Conservation (phyloP, 257 asterid genomes). For the Solanum chmielewskii region DNA sequence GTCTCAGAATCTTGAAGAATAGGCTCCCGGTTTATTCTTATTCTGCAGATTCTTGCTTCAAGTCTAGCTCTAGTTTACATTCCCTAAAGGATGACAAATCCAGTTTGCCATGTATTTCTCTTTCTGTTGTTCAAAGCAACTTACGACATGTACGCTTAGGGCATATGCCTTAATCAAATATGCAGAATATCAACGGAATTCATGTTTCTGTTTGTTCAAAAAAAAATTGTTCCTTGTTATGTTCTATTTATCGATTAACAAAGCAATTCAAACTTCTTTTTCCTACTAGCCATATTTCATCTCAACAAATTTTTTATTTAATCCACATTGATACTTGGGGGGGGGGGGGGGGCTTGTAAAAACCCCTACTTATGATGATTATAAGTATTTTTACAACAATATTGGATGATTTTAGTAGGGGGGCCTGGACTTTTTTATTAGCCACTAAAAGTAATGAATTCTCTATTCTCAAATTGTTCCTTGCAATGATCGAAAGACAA, state of each 20-base stretch:
- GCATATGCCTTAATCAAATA: not conserved
- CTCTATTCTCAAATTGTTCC: not conserved
- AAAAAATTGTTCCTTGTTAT: not conserved
- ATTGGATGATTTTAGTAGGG: not conserved
- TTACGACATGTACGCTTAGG: not conserved
- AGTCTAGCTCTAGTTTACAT: not conserved
- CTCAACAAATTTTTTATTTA: not conserved
- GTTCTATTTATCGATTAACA: not conserved
- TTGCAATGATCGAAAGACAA: not conserved
- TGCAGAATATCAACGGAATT: not conserved
- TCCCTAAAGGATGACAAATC: not conserved
- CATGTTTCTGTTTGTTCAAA: not conserved
- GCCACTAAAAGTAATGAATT: not conserved
- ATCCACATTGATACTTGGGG: not conserved
- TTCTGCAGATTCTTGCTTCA: not conserved
- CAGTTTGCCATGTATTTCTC: not conserved
- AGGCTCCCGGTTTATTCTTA: not conserved
- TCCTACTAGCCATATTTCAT: not conserved
- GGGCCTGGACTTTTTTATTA: not conserved
- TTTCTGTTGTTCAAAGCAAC: not conserved
- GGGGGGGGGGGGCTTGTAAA: not conserved
- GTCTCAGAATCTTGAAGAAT: not conserved
- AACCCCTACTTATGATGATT: not conserved
- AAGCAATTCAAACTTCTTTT: not conserved
- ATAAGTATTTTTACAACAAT: too few relatives aligned